These are phyloP conservation scores for Sechiopsis laciniata DNA, from an alignment of 306 rosid genomes.

Conservation along the genomic window DNA sequence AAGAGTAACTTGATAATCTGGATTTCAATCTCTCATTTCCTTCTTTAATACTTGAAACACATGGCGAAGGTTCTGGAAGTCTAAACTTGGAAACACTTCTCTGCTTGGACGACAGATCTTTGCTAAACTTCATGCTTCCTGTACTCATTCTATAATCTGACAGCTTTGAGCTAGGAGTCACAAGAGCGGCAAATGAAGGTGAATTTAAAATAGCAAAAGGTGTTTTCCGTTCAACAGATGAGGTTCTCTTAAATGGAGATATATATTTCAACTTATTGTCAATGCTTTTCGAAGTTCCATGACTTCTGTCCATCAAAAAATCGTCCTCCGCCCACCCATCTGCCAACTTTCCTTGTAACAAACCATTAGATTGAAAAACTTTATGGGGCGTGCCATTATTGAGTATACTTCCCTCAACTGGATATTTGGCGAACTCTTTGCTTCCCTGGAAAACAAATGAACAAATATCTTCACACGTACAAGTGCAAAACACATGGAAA, in stretches of 20 bases:
- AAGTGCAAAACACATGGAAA: background rate
- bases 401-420: slow-evolving; percentile 22
- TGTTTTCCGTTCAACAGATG: slow-evolving; percentile 27
- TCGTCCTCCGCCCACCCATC: slow-evolving; percentile 28
- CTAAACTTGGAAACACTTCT: slow-evolving; percentile 48
- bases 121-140: slow-evolving; percentile 28
- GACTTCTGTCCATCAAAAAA: slow-evolving; percentile 28
- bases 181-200: slow-evolving; percentile 27
- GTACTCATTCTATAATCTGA: slow-evolving; percentile 24
- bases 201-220: slow-evolving; percentile 38
- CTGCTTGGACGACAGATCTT: slow-evolving; percentile 33
- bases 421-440: slow-evolving; percentile 29
- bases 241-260: slow-evolving; percentile 32
- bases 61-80: slow-evolving; percentile 42
- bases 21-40: slow-evolving; percentile 44
- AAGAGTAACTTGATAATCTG: slow-evolving; percentile 53
- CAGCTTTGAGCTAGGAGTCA: slow-evolving; percentile 38
- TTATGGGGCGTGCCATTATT: slow-evolving; percentile 25
- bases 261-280: slow-evolving; percentile 30
- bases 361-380: slow-evolving; percentile 31
- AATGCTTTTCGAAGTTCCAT: slow-evolving; percentile 20
- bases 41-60: slow-evolving; percentile 49
- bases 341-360: slow-evolving; percentile 22
- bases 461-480: slow-evolving; percentile 13
- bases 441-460: slow-evolving; percentile 40